Evolutionary conservation across 2,329 filamentous ascomycete genomes (phyloP).

Genomic region (Fusarium sublunatum): DNA sequence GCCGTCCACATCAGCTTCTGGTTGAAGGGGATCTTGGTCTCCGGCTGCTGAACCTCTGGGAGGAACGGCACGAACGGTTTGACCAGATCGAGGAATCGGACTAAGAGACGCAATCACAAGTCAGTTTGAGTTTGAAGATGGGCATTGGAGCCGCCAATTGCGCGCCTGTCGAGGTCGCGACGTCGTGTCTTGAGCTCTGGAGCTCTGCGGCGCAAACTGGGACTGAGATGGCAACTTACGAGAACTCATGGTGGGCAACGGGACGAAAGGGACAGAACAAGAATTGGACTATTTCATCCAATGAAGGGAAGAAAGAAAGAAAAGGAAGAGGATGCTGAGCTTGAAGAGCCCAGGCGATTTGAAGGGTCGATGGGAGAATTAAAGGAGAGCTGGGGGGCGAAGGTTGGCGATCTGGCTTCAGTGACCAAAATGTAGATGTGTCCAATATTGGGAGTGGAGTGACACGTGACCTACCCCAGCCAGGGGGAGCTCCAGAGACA

Average conservation of each 20-base stretch:
- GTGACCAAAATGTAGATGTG: conserved; percentile 58
- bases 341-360: conserved; percentile 53
- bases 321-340: conserved; percentile 51
- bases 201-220: conserved; percentile 37
- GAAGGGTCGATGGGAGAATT: conserved; percentile 49
- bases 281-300: conserved; percentile 57
- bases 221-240: conserved; percentile 56
- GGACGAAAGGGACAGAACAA: conserved; percentile 49
- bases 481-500: conserved; percentile 34
- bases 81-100: conserved; percentile 99
- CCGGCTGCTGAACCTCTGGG: conserved; percentile 97
- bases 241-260: conserved; percentile 65
- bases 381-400: conserved; percentile 53
- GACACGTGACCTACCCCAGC: conserved; percentile 49
- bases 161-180: conserved; percentile 36
- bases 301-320: conserved; percentile 50
- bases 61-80: conserved; percentile 99
- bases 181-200: conserved; percentile 22
- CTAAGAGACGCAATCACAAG: conserved; percentile 59
- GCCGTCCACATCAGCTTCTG: conserved; percentile 97
- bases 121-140: conserved; percentile 44
- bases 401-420: conserved; percentile 60
- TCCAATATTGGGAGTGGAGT: conserved; percentile 55
- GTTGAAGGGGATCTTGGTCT: conserved; percentile 99
- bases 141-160: conserved; percentile 43